phyloP scores from a whole-genome alignment of 192 early-diverging fungal genomes.

The Tieghemiomyces parasiticus region DNA sequence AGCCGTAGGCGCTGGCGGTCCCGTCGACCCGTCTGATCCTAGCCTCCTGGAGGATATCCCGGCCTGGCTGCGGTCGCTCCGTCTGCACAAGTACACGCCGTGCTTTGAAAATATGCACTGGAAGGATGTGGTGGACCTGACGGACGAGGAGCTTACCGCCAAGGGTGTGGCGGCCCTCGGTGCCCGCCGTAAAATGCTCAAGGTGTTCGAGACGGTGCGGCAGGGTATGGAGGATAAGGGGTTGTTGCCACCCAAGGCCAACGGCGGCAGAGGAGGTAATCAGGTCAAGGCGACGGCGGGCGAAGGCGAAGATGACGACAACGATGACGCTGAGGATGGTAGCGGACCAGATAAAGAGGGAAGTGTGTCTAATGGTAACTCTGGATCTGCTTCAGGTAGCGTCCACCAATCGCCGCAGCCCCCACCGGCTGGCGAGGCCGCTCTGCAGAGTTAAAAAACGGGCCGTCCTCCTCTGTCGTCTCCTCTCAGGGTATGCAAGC shows the following conservation, averaged over 20 bases:
- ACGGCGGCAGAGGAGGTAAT: neutral
- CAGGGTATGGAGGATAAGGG: slow-evolving; percentile 11
- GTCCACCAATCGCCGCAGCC: no score
- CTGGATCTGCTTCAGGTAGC: no score
- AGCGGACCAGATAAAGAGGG: no score
- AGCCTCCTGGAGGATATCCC: slow-evolving; percentile 60
- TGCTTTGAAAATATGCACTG: slow-evolving; percentile 79
- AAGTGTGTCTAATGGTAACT: no score
- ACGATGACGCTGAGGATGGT: no score
- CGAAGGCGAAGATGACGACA: no score
- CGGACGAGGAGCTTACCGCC: slow-evolving; percentile 62
- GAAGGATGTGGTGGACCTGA: slow-evolving; percentile 75
- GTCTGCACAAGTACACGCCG: slow-evolving; percentile 90
- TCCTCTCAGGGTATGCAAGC: no score
- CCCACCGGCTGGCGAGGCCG: no score
- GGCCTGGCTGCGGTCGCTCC: slow-evolving; percentile 77
- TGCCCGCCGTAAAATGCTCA: slow-evolving; percentile 90
- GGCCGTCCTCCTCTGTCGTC: no score
- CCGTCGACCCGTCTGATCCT: slow-evolving; percentile 15
- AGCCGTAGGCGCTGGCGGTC: no score
- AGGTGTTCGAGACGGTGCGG: slow-evolving; percentile 68
- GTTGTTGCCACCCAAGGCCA: neutral
- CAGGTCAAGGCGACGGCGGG: no score
- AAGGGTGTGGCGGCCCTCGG: slow-evolving; percentile 87
- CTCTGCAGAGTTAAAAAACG: no score